Conservation (phyloP, 2,329 filamentous ascomycete species). For the Stemphylium lycopersici region DNA sequence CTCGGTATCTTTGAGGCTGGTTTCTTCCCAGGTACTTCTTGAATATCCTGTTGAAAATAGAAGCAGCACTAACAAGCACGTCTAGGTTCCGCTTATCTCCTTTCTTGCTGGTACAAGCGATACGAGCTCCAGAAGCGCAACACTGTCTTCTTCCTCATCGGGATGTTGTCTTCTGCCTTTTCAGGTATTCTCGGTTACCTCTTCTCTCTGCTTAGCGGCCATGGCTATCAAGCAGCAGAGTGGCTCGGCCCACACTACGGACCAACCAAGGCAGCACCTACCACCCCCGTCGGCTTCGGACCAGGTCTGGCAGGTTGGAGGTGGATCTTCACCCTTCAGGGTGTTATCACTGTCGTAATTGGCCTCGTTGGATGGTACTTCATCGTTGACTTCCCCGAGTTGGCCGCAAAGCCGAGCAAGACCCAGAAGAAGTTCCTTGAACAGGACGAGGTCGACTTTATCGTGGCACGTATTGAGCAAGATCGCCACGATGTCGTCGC, state of each 20-base stretch:
- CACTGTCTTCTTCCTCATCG: slow-evolving; percentile 59
- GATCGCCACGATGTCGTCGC: slow-evolving; percentile 37
- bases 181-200: slow-evolving; percentile 35
- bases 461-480: slow-evolving; percentile 36
- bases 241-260: slow-evolving; percentile 42
- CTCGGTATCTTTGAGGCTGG: slow-evolving; percentile 37
- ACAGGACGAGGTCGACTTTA: slow-evolving; percentile 34
- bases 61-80: slow-evolving; percentile 1
- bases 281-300: slow-evolving; percentile 25
- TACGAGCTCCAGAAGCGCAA: slow-evolving; percentile 62
- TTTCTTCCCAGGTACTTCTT: slow-evolving; percentile 31
- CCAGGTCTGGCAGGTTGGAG: slow-evolving; percentile 45
- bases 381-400: slow-evolving; percentile 37
- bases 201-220: slow-evolving; percentile 54
- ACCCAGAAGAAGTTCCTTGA: slow-evolving; percentile 33
- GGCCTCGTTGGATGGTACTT: slow-evolving; percentile 31
- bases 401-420: slow-evolving; percentile 26
- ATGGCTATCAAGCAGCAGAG: slow-evolving; percentile 50
- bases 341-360: slow-evolving; percentile 27
- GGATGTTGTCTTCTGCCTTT: slow-evolving; percentile 33
- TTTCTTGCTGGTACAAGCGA: slow-evolving; percentile 66
- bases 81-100: slow-evolving; percentile 52
- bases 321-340: slow-evolving; percentile 35
- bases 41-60: no score
- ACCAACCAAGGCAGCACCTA: slow-evolving; percentile 29